phyloP scores from a whole-genome alignment of 257 asterid species.

The Eustoma russellianum region DNA sequence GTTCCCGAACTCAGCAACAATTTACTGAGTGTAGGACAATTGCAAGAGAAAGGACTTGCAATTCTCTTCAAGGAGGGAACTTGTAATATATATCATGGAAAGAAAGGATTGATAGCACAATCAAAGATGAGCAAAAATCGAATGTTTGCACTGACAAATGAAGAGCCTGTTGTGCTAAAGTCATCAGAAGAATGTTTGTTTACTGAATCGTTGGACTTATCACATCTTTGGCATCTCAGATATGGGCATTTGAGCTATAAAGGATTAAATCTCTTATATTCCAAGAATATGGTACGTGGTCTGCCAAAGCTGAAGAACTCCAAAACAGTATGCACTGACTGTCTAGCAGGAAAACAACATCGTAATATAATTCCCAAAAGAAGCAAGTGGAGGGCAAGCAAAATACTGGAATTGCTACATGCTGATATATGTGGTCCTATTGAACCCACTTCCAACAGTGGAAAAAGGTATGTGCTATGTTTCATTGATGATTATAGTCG shows the following conservation, averaged over 20 bases:
- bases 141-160: no score
- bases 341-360: slow-evolving; percentile 1
- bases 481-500: slow-evolving; percentile 10
- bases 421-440: no score
- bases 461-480: neutral
- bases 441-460: neutral
- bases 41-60: no score
- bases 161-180: no score
- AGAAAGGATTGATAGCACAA: no score
- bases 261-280: neutral
- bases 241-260: neutral
- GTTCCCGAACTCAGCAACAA: no score
- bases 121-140: no score
- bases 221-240: neutral
- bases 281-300: neutral
- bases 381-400: neutral
- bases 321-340: neutral
- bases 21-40: no score
- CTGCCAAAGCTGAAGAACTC: neutral
- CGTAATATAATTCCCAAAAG: neutral
- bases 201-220: no score
- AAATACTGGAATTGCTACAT: neutral
- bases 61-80: no score
- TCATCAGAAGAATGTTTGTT: no score
- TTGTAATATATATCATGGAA: no score